Base-by-base conservation (phyloP, 1,139 yeast genomes). In the Candida neerlandica region DNA sequence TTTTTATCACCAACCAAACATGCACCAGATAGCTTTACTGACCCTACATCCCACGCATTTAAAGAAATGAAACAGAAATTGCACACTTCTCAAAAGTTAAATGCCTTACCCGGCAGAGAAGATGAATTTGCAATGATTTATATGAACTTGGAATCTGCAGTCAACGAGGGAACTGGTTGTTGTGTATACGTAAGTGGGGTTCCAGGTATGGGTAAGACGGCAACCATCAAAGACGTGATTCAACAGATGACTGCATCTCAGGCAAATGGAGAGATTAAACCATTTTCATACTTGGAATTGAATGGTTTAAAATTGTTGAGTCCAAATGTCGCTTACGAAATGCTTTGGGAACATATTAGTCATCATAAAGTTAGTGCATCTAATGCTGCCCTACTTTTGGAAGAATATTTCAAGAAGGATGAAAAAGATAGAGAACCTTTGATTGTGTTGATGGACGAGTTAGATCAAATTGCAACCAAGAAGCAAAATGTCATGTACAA, bases 161-260 rank as follows among this genome's bases (percentile, higher is more conserved):
- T 94, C 32, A 78, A 78, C 48, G 80, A 86, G 15, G 81, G 81
- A 42, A 80, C 86, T 1, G 98, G 99, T 0, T 81, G 94, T 16
- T 89, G 97, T 59, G 70, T 94, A 5, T 94, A 92, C 61, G 84
- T 94, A 5, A 89, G 97, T 66, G 99, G 99, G 1, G 91, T 97
- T 0, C 99, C 99, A 0, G 99, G 99, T 10, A 92, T 96, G 4
- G 99, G 99, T 12, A 94, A 94, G 64, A 94, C 99, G 0, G 96
- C 96, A 5, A 94, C 98, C 0, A 85, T 94, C 2, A 72, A 96
- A 51, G 96, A 91, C 59, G 98, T 89, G 0, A 79, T 95, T 41
- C 77, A 80, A 26, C 91, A 87, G 58, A 69, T 94, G 48, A 76
- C 71, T 52, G 77, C 70, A 29, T 66, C 78, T 9, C 71, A 72